Evolutionary conservation across 2,329 filamentous ascomycete genomes (phyloP).

Genomic region (Rhinocladiella similis): DNA sequence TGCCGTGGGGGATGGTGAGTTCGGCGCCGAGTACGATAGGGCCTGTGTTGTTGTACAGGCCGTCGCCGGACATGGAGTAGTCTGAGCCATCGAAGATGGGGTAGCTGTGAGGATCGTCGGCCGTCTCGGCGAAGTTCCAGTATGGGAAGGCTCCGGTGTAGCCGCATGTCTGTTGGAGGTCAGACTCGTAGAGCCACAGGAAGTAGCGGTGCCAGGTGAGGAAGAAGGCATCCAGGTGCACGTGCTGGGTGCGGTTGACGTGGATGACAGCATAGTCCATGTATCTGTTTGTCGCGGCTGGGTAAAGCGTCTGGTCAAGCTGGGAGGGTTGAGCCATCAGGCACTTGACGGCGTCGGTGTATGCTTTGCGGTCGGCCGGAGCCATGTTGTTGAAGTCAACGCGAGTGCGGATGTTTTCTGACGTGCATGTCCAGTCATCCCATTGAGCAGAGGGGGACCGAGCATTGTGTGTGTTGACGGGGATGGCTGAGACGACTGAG

Average conservation of each 20-base stretch:
- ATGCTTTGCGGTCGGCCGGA: slow-evolving; percentile 31
- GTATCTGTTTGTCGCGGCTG: slow-evolving; percentile 37
- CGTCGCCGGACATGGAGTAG: slow-evolving; percentile 38
- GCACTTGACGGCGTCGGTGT: slow-evolving; percentile 42
- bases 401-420: slow-evolving; percentile 19
- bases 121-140: slow-evolving; percentile 40
- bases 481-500: slow-evolving; percentile 11
- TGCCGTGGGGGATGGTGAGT: slow-evolving; percentile 28
- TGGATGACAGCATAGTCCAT: slow-evolving; percentile 46
- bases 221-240: slow-evolving; percentile 41
- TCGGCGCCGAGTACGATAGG: slow-evolving; percentile 21
- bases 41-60: slow-evolving; percentile 24
- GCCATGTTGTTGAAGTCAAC: slow-evolving; percentile 28
- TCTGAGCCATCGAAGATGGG: slow-evolving; percentile 40
- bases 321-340: slow-evolving; percentile 35
- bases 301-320: slow-evolving; percentile 31
- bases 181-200: slow-evolving; percentile 44
- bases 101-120: slow-evolving; percentile 28
- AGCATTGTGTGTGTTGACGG: slow-evolving; percentile 4
- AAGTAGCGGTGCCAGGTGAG: slow-evolving; percentile 49
- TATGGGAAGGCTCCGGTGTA: slow-evolving; percentile 48
- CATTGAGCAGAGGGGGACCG: slow-evolving; percentile 11
- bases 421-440: slow-evolving; percentile 10
- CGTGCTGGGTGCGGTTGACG: slow-evolving; percentile 37
- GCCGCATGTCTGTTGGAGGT: slow-evolving; percentile 46